Base-by-base conservation (phyloP, 2,329 filamentous ascomycete species). In the Calonectria honghensis region DNA sequence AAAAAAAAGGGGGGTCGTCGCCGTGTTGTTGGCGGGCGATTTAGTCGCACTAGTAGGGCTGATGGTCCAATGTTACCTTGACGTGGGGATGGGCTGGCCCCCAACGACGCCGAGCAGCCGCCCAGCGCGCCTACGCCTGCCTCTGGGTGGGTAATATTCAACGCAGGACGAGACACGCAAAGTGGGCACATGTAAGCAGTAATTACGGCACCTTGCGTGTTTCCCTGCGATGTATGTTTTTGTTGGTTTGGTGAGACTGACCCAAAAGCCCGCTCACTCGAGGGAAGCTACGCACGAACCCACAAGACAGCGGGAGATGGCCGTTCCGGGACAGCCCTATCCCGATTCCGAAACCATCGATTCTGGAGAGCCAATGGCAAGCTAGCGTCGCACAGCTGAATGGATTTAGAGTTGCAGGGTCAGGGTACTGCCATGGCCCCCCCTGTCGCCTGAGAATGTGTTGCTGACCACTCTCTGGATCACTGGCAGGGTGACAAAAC, bases 311-410 rank as follows among this genome's bases (percentile, higher is more conserved):
- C 70, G 57, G 65, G 54, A 69, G 65, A 61, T 27, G 31, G 63
- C 24, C 59, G n/a, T 52, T 52, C 67, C 59, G 66, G 57, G 51
- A 54, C 57, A 66, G 66, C 71, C 71, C 71, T 73, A 70, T 70
- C 29, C 59, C 59, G 29, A 48, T 54, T 64, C 13, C 37, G 68
- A 63, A 64, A 41, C 57, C 18, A 41, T 54, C 31, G 32, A 35
- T 64, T 64, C 45, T 7, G 27, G 24, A 16, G 29, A 48, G 50
- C 71, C 71, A 73, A 73, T 73, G 48, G 32, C 45, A 24, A 16
- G 3, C 16, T 14, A n/a, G 10, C 35, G 11, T 70, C 72, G 66
- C 66, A 61, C 39, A 73, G 67, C 72, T 73, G 72, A 64, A 73
- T 59, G 14, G 48, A 73, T 70, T 73, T 65, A 66, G 59, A 63